Evolutionary conservation across 2,329 filamentous ascomycete genomes (phyloP).

Genomic region (Cladosporium sp.): DNA sequence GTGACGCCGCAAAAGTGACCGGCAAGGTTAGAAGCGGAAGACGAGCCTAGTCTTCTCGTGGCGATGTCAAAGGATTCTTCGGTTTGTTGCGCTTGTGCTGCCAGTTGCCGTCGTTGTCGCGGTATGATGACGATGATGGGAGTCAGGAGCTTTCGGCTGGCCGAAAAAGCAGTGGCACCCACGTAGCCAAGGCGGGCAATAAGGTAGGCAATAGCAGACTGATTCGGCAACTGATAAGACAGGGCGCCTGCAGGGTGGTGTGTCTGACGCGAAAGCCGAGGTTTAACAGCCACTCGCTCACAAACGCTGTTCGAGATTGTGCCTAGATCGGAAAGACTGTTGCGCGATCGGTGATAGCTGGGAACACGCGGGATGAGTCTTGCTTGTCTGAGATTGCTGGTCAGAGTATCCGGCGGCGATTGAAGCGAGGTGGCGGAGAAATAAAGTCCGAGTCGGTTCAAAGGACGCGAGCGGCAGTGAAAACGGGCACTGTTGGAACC

Average conservation of each 20-base stretch:
- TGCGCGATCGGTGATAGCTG: neutral
- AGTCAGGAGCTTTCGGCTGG: neutral
- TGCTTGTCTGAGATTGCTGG: neutral
- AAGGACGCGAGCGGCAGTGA: neutral
- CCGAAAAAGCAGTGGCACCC: slow-evolving; percentile 3
- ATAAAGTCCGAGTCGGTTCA: neutral
- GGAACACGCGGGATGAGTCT: neutral
- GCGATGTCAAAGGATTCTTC: no score
- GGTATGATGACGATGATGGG: neutral
- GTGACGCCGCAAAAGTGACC: slow-evolving; percentile 7
- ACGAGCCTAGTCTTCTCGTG: no score
- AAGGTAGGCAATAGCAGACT: neutral
- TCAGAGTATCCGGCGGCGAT: neutral
- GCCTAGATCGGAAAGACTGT: slow-evolving; percentile 2
- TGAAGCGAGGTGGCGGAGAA: slow-evolving; percentile 1
- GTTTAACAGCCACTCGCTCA: slow-evolving; percentile 2
- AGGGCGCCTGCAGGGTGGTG: neutral
- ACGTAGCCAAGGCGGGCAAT: slow-evolving; percentile 5
- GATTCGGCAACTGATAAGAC: slow-evolving; percentile 11
- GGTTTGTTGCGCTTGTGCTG: neutral
- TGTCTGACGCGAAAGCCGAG: slow-evolving; percentile 2
- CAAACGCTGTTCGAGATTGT: neutral
- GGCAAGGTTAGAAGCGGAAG: neutral
- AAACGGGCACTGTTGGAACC: neutral
- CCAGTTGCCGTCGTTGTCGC: neutral